phyloP scores from a whole-genome alignment of 805 yeast species.

The Yamadazyma insecticola region DNA sequence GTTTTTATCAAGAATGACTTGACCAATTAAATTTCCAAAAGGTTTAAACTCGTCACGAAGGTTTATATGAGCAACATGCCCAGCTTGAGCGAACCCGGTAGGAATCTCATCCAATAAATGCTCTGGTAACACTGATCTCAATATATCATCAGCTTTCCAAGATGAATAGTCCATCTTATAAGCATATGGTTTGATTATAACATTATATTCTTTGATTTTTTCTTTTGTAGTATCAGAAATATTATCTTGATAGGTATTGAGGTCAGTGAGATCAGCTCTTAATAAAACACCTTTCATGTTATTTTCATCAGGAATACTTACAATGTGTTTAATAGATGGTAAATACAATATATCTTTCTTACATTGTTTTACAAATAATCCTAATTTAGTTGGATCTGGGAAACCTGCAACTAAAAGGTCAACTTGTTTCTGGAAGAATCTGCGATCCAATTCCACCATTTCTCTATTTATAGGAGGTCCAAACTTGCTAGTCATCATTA shows the following conservation, averaged over 20 bases:
- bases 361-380: constrained; percentile 55
- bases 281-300: constrained; percentile 53
- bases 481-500: constrained; percentile 24
- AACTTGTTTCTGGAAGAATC: constrained; percentile 54
- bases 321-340: constrained; percentile 69
- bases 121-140: constrained; percentile 73
- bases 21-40: constrained; percentile 76
- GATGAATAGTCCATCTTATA: constrained; percentile 63
- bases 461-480: constrained; percentile 67
- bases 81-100: constrained; percentile 86
- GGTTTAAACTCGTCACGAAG: constrained; percentile 81
- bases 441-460: constrained; percentile 63
- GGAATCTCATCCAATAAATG: constrained; percentile 70
- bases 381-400: constrained; percentile 59
- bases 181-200: constrained; percentile 47
- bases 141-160: constrained; percentile 89
- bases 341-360: constrained; percentile 59
- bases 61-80: constrained; percentile 93
- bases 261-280: constrained; percentile 34
- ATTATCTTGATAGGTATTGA: constrained; percentile 9
- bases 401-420: constrained; percentile 65
- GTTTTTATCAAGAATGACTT: constrained; percentile 85
- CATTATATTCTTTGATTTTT: constrained; percentile 44
- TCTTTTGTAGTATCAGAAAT: constrained; percentile 41
- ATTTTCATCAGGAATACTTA: constrained; percentile 26